A percentile compares a stretch with the other conserved stretches of the same genome.
Conservation (phyloP, 2,329 filamentous ascomycete species). For the Ophiocordyceps camponoti-rufipedis region DNA sequence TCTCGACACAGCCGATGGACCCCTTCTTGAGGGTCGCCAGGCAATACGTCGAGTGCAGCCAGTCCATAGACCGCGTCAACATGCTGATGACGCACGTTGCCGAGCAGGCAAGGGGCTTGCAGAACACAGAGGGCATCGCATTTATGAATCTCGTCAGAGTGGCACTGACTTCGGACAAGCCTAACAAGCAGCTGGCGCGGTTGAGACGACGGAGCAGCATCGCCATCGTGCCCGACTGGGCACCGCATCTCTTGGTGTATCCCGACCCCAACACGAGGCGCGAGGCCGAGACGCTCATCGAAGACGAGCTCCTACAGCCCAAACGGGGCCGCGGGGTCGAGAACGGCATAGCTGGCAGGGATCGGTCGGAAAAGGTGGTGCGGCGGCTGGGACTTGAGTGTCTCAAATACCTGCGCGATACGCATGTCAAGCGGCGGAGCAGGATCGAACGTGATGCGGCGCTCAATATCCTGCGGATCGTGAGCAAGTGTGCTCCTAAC, state of each 20-base stretch:
- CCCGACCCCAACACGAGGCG: constrained; percentile 22
- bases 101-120: constrained; percentile 23
- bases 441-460: constrained; percentile 25
- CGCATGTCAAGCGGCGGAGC: constrained; percentile 21
- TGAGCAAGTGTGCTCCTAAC: constrained; percentile 22
- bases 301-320: constrained; percentile 21
- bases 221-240: constrained; percentile 24
- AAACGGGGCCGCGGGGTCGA: constrained; percentile 9
- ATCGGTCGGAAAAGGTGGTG: constrained; percentile 9
- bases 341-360: constrained; percentile 5
- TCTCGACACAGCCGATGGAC: constrained; percentile 22
- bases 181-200: constrained; percentile 8
- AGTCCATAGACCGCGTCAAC: constrained; percentile 14
- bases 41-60: constrained; percentile 29
- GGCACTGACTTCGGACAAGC: constrained; percentile 11
- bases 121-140: constrained; percentile 26
- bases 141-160: constrained; percentile 26
- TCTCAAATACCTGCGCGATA: constrained; percentile 26
- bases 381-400: constrained; percentile 25
- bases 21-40: constrained; percentile 40
- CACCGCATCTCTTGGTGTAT: constrained; percentile 29
- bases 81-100: constrained; percentile 24
- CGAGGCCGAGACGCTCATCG: constrained; percentile 24
- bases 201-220: constrained; percentile 8
- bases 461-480: constrained; percentile 20